Base-by-base conservation (phyloP, 768 basidiomycete species). In the Russula vinacea region DNA sequence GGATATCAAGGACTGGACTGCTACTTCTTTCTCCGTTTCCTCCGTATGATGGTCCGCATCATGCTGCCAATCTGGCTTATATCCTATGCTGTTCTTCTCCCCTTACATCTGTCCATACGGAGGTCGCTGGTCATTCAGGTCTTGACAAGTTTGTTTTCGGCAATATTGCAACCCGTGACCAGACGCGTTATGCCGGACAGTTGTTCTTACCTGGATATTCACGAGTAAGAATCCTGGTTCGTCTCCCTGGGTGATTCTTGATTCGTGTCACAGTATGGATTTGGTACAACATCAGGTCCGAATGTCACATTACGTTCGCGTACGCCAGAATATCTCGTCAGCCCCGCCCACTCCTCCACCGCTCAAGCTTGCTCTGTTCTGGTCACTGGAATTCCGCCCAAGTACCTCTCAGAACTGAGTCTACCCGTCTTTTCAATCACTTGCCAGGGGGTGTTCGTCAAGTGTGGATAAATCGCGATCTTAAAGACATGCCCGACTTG, bases 311-410 rank as follows among this genome's bases (percentile, higher is more conserved):
- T 98, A 92, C 73, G 76, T 97, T 61, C 79, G 79, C 47, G 81
- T 86, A 17, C 89, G 96, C 35, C 96, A 98, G 71, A 84, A 51
- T 85, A 90, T 76, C 85, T 98, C 40, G 84, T 94, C 68, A 82
- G 85, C 66, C 84, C 84, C 2, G 77, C 74, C 8, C 91, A 97
- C 70, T 82, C 92, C 0, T 81, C 81, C 47, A 84, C 89, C 9
- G 84, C 93, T 0, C 93, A 94, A 74, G 94, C 96, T 8, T 90
- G 86, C 68, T 95, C 96, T 4, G 81, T 98, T 24, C 85, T 98
- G 50, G 80, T 98, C 65, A 94, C 93, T 5, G 94, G 94, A 49
- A 88, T 98, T 6, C 94, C 94, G 7, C 76, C 79, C 37, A 82
- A 84, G 54, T 94, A 87, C 71, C 83, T 98, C 58, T 86, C 86